A percentile compares a stretch with the other conserved stretches of the same genome.
phyloP scores from a whole-genome alignment of 495 filamentous ascomycete genomes.

The Aspergillus mulundensis region DNA sequence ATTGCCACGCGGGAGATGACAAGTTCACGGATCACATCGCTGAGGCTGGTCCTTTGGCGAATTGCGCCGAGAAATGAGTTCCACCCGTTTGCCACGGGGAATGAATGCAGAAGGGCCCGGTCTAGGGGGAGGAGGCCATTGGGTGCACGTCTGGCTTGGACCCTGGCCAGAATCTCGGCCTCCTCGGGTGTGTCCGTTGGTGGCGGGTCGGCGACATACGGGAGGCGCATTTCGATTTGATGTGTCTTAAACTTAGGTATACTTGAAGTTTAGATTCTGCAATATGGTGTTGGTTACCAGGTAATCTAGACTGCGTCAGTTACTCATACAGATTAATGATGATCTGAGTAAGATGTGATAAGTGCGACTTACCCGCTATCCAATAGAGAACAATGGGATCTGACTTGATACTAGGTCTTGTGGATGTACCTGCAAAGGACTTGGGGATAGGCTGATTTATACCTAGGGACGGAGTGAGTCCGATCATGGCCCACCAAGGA shows the following conservation, averaged over 20 bases:
- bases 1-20: slow-evolving; percentile 73
- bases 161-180: slow-evolving; percentile 55
- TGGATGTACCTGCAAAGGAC: background rate
- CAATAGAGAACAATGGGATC: too few species aligned
- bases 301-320: background rate
- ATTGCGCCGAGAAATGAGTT: slow-evolving; percentile 75
- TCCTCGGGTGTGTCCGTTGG: slow-evolving; percentile 38
- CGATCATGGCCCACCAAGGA: background rate
- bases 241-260: background rate
- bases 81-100: slow-evolving; percentile 71
- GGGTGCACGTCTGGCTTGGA: slow-evolving; percentile 59
- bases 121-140: slow-evolving; percentile 66
- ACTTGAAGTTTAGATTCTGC: too few species aligned
- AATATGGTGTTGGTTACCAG: too few species aligned
- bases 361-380: too few species aligned
- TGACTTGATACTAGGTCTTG: too few species aligned
- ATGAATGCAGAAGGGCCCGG: slow-evolving; percentile 68
- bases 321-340: background rate
- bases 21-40: slow-evolving; percentile 60
- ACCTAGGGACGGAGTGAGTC: background rate
- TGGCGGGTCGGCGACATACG: slow-evolving; percentile 61
- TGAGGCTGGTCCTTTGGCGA: slow-evolving; percentile 58
- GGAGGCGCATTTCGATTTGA: slow-evolving; percentile 65
- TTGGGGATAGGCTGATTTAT: background rate
- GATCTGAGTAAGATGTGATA: too few species aligned